Percentiles rank a stretch among this genome's conserved stretches.
These are phyloP conservation scores for Beauveria varroae DNA, from an alignment of 2,329 filamentous ascomycete genomes.

Conservation along the genomic window DNA sequence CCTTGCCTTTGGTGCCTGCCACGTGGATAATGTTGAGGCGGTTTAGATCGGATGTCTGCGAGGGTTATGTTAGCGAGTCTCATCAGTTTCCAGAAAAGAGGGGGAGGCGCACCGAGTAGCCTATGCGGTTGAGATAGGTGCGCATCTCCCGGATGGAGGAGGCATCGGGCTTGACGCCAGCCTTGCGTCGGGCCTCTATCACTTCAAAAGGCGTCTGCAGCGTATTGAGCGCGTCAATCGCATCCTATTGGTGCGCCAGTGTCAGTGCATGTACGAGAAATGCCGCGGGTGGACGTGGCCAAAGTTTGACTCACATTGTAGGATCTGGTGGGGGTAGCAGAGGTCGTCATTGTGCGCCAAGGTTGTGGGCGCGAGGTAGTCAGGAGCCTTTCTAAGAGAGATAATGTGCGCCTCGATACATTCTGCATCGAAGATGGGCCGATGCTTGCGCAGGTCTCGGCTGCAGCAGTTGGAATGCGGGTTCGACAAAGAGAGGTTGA, in stretches of 20 bases:
- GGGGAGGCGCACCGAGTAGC: conserved; percentile 50
- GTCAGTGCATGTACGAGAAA: background rate
- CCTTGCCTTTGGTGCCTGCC: conserved; percentile 71
- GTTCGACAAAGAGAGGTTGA: background rate
- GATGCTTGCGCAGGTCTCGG: background rate
- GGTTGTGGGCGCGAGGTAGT: background rate
- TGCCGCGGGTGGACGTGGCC: background rate
- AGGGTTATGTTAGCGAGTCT: background rate
- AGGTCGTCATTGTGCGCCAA: conserved; percentile 4
- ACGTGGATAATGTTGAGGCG: conserved; percentile 62
- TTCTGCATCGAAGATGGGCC: conserved; percentile 23
- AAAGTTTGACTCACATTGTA: conserved; percentile 25
- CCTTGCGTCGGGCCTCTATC: conserved; percentile 70
- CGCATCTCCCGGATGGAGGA: conserved; percentile 70
- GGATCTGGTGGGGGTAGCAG: conserved; percentile 24
- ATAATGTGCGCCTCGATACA: conserved; percentile 22
- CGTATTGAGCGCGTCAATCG: conserved; percentile 77
- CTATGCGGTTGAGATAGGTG: conserved; percentile 67
- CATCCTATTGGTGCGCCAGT: conserved; percentile 51
- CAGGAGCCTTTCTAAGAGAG: conserved; percentile 16
- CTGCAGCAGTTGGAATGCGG: background rate
- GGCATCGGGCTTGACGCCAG: conserved; percentile 62
- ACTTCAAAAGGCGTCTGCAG: conserved; percentile 83
- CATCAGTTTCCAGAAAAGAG: background rate
- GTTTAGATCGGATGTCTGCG: conserved; percentile 41